A percentile compares a stretch with the other conserved stretches of the same genome.
Conservation (phyloP, 169 alveolate species). For the Cryptosporidium parvum region DNA sequence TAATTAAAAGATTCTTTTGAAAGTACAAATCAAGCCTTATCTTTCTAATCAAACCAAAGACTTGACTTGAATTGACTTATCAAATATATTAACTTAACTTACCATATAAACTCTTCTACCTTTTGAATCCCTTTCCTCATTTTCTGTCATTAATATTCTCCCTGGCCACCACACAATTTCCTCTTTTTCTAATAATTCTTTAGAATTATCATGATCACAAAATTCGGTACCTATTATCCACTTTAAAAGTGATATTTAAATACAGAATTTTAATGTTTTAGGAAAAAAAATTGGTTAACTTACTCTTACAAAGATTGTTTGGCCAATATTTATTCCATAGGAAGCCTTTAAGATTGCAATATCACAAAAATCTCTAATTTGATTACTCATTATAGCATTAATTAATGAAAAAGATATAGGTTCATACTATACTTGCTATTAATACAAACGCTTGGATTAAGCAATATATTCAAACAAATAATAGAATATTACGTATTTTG, state of each 20-base stretch:
- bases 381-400: neutral
- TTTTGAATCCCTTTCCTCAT: conserved; percentile 48
- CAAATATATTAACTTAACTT: conserved; percentile 18
- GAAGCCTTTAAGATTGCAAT: conserved; percentile 57
- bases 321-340: conserved; percentile 27
- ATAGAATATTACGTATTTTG: neutral
- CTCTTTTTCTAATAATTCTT: neutral
- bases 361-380: conserved; percentile 65
- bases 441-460: neutral
- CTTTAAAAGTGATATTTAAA: neutral
- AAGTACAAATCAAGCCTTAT: neutral
- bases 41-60: neutral
- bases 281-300: neutral
- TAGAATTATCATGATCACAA: neutral
- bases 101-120: conserved; percentile 61
- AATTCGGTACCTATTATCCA: conserved; percentile 53
- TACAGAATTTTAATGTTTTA: neutral
- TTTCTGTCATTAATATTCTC: conserved; percentile 9
- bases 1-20: neutral
- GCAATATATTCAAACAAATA: neutral
- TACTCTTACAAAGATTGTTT: conserved; percentile 56
- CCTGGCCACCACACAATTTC: conserved; percentile 73
- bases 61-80: neutral
- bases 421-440: neutral
- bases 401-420: neutral